phyloP scores from a whole-genome alignment of 2,329 filamentous ascomycete species.

The Trichoderma sp. region DNA sequence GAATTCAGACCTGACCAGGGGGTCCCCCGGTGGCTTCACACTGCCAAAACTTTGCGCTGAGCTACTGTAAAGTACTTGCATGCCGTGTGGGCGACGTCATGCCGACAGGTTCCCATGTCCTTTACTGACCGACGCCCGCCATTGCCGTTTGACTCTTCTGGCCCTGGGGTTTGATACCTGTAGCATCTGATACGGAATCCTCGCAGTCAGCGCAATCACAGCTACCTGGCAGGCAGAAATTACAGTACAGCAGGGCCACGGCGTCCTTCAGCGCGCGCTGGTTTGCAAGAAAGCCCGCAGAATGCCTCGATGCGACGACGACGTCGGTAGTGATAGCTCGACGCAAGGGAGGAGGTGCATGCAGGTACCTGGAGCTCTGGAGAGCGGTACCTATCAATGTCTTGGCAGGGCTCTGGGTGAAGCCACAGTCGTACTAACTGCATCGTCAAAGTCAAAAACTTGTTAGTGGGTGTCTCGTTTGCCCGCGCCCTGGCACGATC shows the following conservation, averaged over 20 bases:
- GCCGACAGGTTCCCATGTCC: neutral
- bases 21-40: conserved; percentile 1
- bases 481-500: conserved; percentile 15
- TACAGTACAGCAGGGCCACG: neutral
- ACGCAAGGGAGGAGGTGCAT: neutral
- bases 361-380: neutral
- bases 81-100: conserved; percentile 10
- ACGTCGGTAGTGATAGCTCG: neutral
- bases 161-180: neutral
- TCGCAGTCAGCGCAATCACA: neutral
- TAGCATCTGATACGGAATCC: neutral
- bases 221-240: conserved; percentile 10
- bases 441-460: conserved; percentile 9
- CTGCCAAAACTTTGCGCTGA: conserved; percentile 11
- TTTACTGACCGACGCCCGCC: neutral
- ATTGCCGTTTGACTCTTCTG: neutral
- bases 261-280: neutral
- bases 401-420: neutral
- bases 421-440: neutral
- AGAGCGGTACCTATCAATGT: neutral
- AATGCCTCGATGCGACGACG: conserved; percentile 1
- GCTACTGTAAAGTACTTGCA: neutral
- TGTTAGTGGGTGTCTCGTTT: neutral
- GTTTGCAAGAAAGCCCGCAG: neutral
- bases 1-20: neutral